Evolutionary conservation across 2,329 filamentous ascomycete genomes (phyloP).

Genomic region (Alternaria novae-zelandiae): DNA sequence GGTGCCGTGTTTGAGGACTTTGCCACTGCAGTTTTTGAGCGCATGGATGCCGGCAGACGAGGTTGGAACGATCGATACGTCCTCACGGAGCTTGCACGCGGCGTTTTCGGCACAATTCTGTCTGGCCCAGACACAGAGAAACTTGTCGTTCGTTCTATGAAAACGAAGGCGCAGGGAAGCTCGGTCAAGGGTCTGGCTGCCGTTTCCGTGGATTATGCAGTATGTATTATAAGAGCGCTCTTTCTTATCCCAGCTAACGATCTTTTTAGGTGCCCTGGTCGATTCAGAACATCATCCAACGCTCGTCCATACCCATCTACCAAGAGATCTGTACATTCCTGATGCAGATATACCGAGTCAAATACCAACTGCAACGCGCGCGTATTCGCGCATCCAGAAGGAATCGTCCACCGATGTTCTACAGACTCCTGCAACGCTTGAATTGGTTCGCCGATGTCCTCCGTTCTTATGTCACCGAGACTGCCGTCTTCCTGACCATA

Average conservation of each 20-base stretch:
- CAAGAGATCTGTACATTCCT: conserved; percentile 76
- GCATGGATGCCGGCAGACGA: conserved; percentile 67
- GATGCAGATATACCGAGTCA: conserved; percentile 76
- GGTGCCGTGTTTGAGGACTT: conserved; percentile 72
- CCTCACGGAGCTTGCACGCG: conserved; percentile 77
- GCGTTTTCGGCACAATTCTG: conserved; percentile 64
- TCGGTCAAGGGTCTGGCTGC: conserved; percentile 69
- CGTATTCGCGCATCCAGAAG: conserved; percentile 24
- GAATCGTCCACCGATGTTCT: conserved; percentile 34
- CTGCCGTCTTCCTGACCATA: conserved; percentile 70
- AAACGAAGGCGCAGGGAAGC: conserved; percentile 57
- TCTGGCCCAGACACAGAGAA: conserved; percentile 64
- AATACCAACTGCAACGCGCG: conserved; percentile 67
- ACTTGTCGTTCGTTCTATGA: conserved; percentile 63
- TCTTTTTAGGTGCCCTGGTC: conserved; percentile 58
- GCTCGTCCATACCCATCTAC: conserved; percentile 69
- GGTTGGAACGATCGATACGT: conserved; percentile 83
- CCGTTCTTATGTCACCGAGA: conserved; percentile 76
- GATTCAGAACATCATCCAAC: conserved; percentile 74
- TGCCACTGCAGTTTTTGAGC: conserved; percentile 73
- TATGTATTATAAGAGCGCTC: conserved; percentile 55
- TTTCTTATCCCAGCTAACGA: background rate
- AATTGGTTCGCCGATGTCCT: conserved; percentile 79
- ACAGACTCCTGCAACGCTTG: conserved; percentile 70
- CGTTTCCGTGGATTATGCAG: conserved; percentile 71